phyloP scores from a whole-genome alignment of 1,284 basidiomycete species.

The Tilletia walkeri region DNA sequence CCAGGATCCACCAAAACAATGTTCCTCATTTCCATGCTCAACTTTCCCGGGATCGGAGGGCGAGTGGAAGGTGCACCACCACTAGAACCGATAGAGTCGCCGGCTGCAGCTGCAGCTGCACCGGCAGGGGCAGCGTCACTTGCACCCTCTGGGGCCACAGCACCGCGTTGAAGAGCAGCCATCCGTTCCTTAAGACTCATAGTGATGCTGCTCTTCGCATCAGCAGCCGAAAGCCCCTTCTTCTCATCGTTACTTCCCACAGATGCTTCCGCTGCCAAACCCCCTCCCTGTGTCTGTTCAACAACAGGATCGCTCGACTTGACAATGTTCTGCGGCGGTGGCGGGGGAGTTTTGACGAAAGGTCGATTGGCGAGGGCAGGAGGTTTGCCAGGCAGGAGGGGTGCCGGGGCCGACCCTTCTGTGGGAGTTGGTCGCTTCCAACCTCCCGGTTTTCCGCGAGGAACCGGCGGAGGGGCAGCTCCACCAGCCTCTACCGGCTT shows the following conservation, averaged over 20 bases:
- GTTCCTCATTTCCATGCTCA: constrained; percentile 14
- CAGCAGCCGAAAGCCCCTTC: constrained; percentile 44
- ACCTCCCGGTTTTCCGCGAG: constrained; percentile 45
- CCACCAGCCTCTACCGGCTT: constrained; percentile 28
- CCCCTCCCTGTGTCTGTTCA: no score
- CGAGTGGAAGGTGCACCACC: neutral
- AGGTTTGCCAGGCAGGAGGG: constrained; percentile 34
- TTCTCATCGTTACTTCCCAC: constrained; percentile 19
- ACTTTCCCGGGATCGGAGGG: constrained; percentile 17
- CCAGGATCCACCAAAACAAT: constrained; percentile 18
- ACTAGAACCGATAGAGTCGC: neutral
- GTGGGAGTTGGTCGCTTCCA: constrained; percentile 48
- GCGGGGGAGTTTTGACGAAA: constrained; percentile 18
- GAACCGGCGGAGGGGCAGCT: constrained; percentile 42
- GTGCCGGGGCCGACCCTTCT: constrained; percentile 29
- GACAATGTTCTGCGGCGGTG: neutral
- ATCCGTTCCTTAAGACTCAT: constrained; percentile 54
- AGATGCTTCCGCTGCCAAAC: no score
- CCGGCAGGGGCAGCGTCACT: neutral
- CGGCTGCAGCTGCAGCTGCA: constrained; percentile 9
- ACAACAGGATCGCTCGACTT: neutral
- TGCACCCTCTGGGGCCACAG: constrained; percentile 18
- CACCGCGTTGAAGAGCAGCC: constrained; percentile 51
- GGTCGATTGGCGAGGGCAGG: constrained; percentile 18
- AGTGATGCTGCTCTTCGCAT: constrained; percentile 53